A percentile compares a stretch with the other conserved stretches of the same genome.
Conservation (phyloP, 495 filamentous ascomycete species). For the Elasticomyces elasticus region DNA sequence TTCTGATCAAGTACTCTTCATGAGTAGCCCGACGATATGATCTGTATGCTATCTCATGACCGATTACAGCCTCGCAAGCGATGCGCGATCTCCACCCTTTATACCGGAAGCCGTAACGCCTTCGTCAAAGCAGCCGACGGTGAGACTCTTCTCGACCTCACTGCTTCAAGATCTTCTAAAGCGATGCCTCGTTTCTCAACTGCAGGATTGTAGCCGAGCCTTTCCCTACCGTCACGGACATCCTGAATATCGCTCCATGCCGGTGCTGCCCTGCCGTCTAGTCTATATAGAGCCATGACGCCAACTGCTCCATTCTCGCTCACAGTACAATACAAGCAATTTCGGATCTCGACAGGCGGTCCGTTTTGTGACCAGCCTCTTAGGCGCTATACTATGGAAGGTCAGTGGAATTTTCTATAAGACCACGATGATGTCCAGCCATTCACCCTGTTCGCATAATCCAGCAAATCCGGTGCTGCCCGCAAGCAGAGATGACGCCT, state of each 20-base stretch:
- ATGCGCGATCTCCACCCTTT: constrained; percentile 17
- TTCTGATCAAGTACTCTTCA: no score
- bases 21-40: no score
- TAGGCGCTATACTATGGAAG: background rate
- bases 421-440: background rate
- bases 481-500: background rate
- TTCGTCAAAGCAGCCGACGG: background rate
- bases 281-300: background rate
- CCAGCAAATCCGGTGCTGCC: background rate
- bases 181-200: constrained; percentile 8
- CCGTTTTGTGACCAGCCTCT: background rate
- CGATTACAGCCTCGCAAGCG: constrained; percentile 12
- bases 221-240: constrained; percentile 12
- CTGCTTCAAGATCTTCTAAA: constrained; percentile 12
- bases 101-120: constrained; percentile 1
- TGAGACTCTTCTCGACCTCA: constrained; percentile 1
- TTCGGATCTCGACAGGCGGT: background rate
- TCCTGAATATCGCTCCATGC: constrained; percentile 10
- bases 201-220: constrained; percentile 17
- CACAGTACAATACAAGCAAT: background rate
- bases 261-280: constrained; percentile 10
- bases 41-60: no score
- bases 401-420: background rate
- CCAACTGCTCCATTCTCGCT: background rate
- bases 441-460: constrained; percentile 1